Evolutionary conservation across 2,329 filamentous ascomycete species (phyloP), one percentile per base, ranked within the genome.

Genomic region (Talaromyces amestolkiae): DNA sequence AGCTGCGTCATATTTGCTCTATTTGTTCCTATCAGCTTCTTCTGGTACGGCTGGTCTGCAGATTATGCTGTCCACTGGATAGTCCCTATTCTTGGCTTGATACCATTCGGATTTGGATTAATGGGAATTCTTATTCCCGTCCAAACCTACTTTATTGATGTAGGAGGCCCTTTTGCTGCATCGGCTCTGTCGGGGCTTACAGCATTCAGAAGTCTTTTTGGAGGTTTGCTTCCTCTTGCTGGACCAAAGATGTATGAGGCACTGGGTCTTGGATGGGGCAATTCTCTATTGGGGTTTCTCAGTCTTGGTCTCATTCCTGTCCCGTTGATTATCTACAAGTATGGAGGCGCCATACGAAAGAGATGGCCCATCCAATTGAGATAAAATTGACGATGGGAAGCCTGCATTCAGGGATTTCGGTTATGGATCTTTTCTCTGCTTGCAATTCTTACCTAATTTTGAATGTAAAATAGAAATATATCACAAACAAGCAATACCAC

Each of bases 81-180:
- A 45, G 78, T 86, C 3, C 86, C 86, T 0, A 87, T 89, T 65
- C 79, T 89, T 47, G 87, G 86, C 1, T 84, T 85, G 2, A 77
- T 79, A 0, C 78, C 87, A 2, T 84, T 87, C n/a, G 84, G 85
- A 0, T 75, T 81, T 0, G 86, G 85, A 0, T 81, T 85, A 58
- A 84, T 87, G 60, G 78, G 85, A 0, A 79, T 82, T 0, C 88
- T 87, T 66, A 71, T 76, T 65, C 66, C 83, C 51, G 80, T 84
- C 51, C 83, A 86, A 49, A 87, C 85, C 4, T 90, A 90, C 69
- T 80, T 89, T 1, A 83, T 89, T 15, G 86, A 89, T 63, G 76
- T 79, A 0, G 83, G 80, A 65, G 79, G 80, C 0, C 72, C 77
- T 0, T 82, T 80, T 39, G 80, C 83, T 0, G 83, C 83, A 0